phyloP scores from a whole-genome alignment of 2,329 filamentous ascomycete genomes.

The Neonectria magnoliae region DNA sequence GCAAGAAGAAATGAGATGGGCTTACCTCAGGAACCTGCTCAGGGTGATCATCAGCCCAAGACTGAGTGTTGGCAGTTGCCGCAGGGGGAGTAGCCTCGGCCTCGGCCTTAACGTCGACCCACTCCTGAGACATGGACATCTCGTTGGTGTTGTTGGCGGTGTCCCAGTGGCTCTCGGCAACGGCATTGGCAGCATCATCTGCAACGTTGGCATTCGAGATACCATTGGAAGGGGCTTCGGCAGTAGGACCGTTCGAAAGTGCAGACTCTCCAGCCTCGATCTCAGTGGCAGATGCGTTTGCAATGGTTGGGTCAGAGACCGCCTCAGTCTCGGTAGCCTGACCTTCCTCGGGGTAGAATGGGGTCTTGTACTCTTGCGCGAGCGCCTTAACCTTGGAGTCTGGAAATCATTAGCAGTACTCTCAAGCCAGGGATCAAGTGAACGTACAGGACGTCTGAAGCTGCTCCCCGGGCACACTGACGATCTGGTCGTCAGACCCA shows the following conservation, averaged over 20 bases:
- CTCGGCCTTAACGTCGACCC: conserved; percentile 77
- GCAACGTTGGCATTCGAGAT: conserved; percentile 62
- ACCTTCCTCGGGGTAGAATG: conserved; percentile 47
- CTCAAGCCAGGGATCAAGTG: neutral
- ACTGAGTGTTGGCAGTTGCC: conserved; percentile 65
- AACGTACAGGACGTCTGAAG: conserved; percentile 78
- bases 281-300: conserved; percentile 74
- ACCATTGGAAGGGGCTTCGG: conserved; percentile 52
- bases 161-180: conserved; percentile 75
- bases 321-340: conserved; percentile 47
- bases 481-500: conserved; percentile 73
- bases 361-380: conserved; percentile 62
- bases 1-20: neutral
- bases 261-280: conserved; percentile 61
- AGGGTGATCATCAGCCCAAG: conserved; percentile 85
- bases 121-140: conserved; percentile 68
- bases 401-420: conserved; percentile 38
- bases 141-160: conserved; percentile 52
- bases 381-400: conserved; percentile 55
- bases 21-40: conserved; percentile 59
- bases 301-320: conserved; percentile 72
- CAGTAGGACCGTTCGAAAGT: conserved; percentile 52
- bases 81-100: conserved; percentile 76
- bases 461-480: conserved; percentile 70
- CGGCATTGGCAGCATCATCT: conserved; percentile 66